Conservation (phyloP, 1,284 basidiomycete genomes). For the Ustilago sp. region DNA sequence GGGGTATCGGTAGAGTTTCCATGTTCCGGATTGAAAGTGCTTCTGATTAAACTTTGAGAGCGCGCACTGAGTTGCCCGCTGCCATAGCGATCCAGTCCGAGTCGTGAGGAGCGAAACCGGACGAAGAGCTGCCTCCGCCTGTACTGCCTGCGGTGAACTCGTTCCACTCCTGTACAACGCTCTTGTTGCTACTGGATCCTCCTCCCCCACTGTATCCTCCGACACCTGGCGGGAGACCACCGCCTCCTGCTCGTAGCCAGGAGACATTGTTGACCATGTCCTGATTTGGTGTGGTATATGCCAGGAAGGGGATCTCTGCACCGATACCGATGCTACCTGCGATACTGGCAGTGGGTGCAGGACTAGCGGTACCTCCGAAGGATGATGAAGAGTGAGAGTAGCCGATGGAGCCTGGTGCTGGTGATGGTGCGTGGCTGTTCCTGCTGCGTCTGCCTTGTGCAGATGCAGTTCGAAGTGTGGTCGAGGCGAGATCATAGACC, state of each 20-base stretch:
- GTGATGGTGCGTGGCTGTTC: constrained; percentile 59
- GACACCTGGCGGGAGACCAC: constrained; percentile 34
- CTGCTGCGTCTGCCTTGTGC: constrained; percentile 66
- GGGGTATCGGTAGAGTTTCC: neutral
- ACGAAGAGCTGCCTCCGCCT: constrained; percentile 13
- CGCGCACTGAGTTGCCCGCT: constrained; percentile 45
- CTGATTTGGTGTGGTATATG: constrained; percentile 60
- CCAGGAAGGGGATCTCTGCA: constrained; percentile 65
- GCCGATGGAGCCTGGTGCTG: constrained; percentile 48
- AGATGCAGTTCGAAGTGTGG: constrained; percentile 65
- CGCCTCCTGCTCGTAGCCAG: constrained; percentile 59
- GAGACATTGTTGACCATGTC: constrained; percentile 69
- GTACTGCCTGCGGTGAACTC: constrained; percentile 58
- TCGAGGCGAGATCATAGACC: constrained; percentile 66
- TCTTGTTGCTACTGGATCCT: constrained; percentile 42
- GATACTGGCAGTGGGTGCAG: constrained; percentile 41
- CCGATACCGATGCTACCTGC: constrained; percentile 57
- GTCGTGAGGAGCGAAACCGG: constrained; percentile 46
- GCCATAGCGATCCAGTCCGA: constrained; percentile 56
- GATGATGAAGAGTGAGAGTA: constrained; percentile 47
- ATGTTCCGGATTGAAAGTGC: neutral
- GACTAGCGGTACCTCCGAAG: constrained; percentile 46
- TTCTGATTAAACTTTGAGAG: constrained; percentile 36
- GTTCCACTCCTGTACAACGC: constrained; percentile 67
- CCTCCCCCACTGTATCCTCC: constrained; percentile 33